Percentiles rank a stretch among this genome's conserved stretches.
These are phyloP conservation scores for Corniculantispora saksenae DNA, from an alignment of 2,329 filamentous ascomycete species.

Conservation along the genomic window DNA sequence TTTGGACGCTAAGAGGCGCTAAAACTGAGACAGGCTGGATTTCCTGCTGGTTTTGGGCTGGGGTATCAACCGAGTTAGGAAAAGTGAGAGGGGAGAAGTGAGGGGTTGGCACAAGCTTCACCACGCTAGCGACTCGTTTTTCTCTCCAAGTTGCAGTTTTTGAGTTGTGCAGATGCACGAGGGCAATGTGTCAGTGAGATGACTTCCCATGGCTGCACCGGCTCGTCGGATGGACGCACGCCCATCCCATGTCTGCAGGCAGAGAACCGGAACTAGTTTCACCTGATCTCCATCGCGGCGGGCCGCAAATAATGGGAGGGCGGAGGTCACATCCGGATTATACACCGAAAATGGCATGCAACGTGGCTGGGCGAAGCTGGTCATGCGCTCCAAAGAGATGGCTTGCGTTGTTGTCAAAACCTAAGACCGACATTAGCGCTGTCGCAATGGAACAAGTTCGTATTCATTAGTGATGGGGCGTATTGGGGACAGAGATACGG, in stretches of 20 bases:
- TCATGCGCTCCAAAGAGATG: not conserved
- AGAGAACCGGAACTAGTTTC: not conserved
- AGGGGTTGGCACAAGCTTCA: not conserved
- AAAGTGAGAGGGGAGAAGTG: slow-evolving; percentile 26
- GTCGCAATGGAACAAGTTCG: not conserved
- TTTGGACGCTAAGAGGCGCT: not conserved
- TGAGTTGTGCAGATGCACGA: not conserved
- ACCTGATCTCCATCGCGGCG: not conserved
- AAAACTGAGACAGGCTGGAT: not conserved
- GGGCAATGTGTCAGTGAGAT: not conserved
- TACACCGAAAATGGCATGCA: not conserved
- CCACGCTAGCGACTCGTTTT: not conserved
- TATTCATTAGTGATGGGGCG: not conserved
- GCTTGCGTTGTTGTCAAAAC: not conserved
- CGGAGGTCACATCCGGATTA: not conserved
- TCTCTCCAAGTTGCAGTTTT: not conserved
- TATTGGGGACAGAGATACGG: not conserved
- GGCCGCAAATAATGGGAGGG: not conserved
- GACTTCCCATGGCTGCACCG: not conserved
- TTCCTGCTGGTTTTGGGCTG: not conserved
- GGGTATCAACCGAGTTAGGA: slow-evolving; percentile 15
- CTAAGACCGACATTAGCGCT: not conserved
- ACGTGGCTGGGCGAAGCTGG: not conserved
- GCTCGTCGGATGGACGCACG: not conserved
- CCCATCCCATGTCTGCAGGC: not conserved